Percentiles rank a stretch among this genome's conserved stretches.
These are phyloP conservation scores for Aspergillus biplanus DNA, from an alignment of 495 filamentous ascomycete genomes.

Conservation along the genomic window DNA sequence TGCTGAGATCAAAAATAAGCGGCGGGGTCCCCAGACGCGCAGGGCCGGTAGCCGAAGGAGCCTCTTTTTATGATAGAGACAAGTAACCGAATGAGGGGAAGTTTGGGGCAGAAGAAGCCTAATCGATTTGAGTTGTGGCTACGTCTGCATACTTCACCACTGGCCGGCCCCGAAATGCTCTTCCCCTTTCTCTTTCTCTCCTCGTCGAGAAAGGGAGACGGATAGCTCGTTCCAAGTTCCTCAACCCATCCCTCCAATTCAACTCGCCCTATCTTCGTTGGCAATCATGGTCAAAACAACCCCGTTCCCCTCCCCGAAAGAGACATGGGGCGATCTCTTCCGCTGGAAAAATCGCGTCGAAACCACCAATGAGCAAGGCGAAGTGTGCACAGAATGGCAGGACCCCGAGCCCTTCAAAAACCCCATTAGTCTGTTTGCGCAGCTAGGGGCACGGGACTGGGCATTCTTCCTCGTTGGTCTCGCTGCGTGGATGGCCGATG, in stretches of 20 bases:
- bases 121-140: background rate
- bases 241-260: background rate
- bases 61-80: background rate
- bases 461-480: slow-evolving; percentile 70
- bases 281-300: background rate
- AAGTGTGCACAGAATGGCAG: slow-evolving; percentile 60
- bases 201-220: background rate
- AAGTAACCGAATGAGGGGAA: slow-evolving; percentile 2
- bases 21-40: background rate
- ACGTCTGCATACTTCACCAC: background rate
- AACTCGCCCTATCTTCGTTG: background rate
- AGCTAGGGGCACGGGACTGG: slow-evolving; percentile 60
- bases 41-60: slow-evolving; percentile 3
- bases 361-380: slow-evolving; percentile 61
- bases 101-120: background rate
- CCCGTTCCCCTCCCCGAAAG: slow-evolving; percentile 56
- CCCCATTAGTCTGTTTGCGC: slow-evolving; percentile 61
- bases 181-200: background rate
- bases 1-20: background rate
- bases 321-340: slow-evolving; percentile 64
- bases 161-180: background rate
- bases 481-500: slow-evolving; percentile 68
- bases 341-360: slow-evolving; percentile 67
- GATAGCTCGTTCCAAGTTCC: background rate
- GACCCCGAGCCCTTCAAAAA: slow-evolving; percentile 60